Evolutionary conservation across 2,329 filamentous ascomycete genomes (phyloP).

Genomic region (Clarireedia monteithiana): DNA sequence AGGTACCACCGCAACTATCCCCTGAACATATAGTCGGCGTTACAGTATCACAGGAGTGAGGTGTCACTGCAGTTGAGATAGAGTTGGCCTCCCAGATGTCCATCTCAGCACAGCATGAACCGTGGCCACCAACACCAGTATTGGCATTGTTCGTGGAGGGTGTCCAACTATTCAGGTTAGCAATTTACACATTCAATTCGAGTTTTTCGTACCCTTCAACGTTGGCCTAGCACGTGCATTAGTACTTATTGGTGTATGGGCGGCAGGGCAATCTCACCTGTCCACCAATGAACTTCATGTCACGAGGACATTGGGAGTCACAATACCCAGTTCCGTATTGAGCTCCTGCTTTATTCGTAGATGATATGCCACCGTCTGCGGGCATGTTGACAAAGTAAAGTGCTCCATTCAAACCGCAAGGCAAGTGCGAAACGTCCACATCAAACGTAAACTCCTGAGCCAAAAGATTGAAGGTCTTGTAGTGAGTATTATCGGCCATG

Average conservation of each 20-base stretch:
- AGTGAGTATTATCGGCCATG: conserved; percentile 52
- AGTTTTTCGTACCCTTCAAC: background rate
- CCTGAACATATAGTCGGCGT: conserved; percentile 36
- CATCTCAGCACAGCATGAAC: conserved; percentile 61
- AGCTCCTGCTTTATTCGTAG: conserved; percentile 48
- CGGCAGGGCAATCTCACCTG: conserved; percentile 27
- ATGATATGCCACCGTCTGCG: conserved; percentile 47
- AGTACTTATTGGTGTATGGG: too few species aligned
- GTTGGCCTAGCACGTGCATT: background rate
- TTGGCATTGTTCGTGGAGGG: conserved; percentile 42
- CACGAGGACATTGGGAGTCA: conserved; percentile 48
- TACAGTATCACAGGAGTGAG: conserved; percentile 44
- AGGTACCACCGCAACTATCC: conserved; percentile 31
- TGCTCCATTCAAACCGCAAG: conserved; percentile 65
- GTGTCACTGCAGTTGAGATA: conserved; percentile 48
- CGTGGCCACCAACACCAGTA: conserved; percentile 43
- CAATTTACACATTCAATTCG: background rate
- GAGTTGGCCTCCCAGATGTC: conserved; percentile 60
- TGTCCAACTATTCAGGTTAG: conserved; percentile 34
- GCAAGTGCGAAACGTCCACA: conserved; percentile 59
- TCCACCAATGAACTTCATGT: conserved; percentile 46
- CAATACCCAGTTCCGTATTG: conserved; percentile 58
- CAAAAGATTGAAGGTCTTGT: conserved; percentile 57
- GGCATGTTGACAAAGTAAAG: conserved; percentile 60
- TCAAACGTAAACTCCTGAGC: conserved; percentile 67